Evolutionary conservation across 1,284 basidiomycete genomes (phyloP).

Genomic region (Somion occarium): DNA sequence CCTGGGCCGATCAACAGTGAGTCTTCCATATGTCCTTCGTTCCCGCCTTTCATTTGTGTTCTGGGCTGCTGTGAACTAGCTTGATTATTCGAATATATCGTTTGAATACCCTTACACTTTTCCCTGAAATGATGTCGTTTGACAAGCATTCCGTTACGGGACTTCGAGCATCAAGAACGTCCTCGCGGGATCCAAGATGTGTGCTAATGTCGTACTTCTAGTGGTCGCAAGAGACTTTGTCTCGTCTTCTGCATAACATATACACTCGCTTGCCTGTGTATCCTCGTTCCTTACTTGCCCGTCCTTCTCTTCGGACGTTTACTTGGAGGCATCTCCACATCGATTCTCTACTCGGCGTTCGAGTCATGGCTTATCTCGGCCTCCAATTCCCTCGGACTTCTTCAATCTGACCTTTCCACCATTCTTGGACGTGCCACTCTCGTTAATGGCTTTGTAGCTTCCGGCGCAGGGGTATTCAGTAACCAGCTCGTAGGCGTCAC

Average conservation of each 20-base stretch:
- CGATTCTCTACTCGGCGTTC: conserved; percentile 70
- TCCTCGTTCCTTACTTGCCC: conserved; percentile 51
- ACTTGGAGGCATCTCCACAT: conserved; percentile 65
- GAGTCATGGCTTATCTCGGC: conserved; percentile 72
- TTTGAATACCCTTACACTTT: not conserved
- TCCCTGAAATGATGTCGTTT: not conserved
- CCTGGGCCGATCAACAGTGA: conserved; percentile 73
- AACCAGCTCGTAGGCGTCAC: conserved; percentile 52
- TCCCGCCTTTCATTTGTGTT: no score
- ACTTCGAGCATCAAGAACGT: not conserved
- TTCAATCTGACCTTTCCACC: conserved; percentile 54
- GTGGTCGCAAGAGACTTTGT: conserved; percentile 64
- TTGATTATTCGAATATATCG: no score
- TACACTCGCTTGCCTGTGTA: conserved; percentile 50
- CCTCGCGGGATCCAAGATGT: not conserved
- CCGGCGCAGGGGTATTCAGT: conserved; percentile 58
- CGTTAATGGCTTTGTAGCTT: conserved; percentile 67
- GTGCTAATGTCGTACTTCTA: conserved; percentile 18
- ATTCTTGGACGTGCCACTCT: conserved; percentile 71
- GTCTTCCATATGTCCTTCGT: conserved; percentile 22
- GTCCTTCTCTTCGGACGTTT: conserved; percentile 57
- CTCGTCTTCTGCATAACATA: conserved; percentile 66
- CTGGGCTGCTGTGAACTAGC: no score
- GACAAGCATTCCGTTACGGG: not conserved
- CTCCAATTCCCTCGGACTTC: conserved; percentile 44